phyloP scores from a whole-genome alignment of 1,139 yeast genomes.

The Protomyces macrosporus region DNA sequence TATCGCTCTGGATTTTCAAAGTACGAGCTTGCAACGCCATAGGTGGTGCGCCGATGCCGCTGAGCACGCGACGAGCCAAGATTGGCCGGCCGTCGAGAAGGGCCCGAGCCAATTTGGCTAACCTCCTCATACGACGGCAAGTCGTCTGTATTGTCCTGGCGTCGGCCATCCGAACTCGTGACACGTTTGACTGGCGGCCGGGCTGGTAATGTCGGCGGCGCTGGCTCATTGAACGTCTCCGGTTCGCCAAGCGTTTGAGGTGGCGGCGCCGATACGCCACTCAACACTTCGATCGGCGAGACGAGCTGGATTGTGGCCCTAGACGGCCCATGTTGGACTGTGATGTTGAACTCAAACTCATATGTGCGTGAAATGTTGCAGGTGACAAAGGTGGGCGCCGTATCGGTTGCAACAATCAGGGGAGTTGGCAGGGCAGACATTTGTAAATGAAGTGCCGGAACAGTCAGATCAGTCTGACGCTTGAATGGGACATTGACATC shows the following conservation, averaged over 20 bases:
- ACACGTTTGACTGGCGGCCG: not conserved
- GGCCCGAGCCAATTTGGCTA: not conserved
- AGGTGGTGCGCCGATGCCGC: not conserved
- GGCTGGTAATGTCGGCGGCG: not conserved
- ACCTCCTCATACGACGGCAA: not conserved
- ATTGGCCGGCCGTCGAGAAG: not conserved
- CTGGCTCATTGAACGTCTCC: too few relatives aligned
- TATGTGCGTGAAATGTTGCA: constrained; percentile 56
- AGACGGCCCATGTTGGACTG: constrained; percentile 41
- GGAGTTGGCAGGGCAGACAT: constrained; percentile 7
- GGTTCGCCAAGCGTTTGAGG: constrained; percentile 1
- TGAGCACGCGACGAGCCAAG: not conserved
- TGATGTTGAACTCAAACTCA: constrained; percentile 45
- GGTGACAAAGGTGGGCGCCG: constrained; percentile 50
- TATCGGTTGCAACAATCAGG: constrained; percentile 8
- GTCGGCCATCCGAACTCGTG: not conserved
- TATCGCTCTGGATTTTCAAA: not conserved
- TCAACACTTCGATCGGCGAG: constrained; percentile 8
- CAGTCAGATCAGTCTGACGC: not conserved
- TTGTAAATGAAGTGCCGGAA: not conserved
- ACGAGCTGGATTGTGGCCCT: constrained; percentile 6
- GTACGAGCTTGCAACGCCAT: not conserved
- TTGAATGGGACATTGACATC: constrained; percentile 14
- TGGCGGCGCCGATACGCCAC: constrained; percentile 20
- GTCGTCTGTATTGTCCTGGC: not conserved